Base-by-base conservation (phyloP, 192 early-diverging fungal genomes). In the Jimgerdemannia lactiflua region DNA sequence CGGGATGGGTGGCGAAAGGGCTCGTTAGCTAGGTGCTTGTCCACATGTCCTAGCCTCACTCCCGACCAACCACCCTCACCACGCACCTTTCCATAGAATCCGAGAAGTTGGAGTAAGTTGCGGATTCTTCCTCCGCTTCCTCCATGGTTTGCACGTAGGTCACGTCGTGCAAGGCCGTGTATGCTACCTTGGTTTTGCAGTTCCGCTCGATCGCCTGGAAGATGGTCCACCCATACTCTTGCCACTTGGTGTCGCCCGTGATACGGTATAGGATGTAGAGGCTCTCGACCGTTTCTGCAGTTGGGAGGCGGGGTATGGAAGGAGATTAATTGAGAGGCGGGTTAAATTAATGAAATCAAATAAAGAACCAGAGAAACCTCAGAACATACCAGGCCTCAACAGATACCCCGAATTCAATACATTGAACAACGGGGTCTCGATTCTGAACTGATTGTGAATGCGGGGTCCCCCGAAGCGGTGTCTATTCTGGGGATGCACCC, bases 261-360 rank as follows among this genome's bases (percentile, higher is more conserved):
- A 93, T 73, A 64, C 93, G 86, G 73, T 92, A 94, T 79, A 93
- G 79, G 64, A 90, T 84, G 80, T 88, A 94, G 42, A 93, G 75
- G 71, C 90, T 91, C 78, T 94, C 93, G 39, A 94, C 74, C 0
- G 90, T 89, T 87, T 94, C 93, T 85, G 74, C 65, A 70, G 43
- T 41, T 20, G 42, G 40, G 0, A 54, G 49, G 20, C 3, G 49
- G 6, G 7, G 65, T 65, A 70, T 4, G 17, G 17, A 64, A 39
- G 18, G 10, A 7, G 20, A 3, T 39, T 14, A 64, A 29, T 77
- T 78, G 82, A 79, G 81, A 79, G 83, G 85, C 18, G 81, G 71
- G 18, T 84, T 72, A 69, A 80, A 71, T 69, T 88, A 85, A 1
- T 29, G 29, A 29, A 29, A 29, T 29, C 29, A 29, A 29, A 29